Evolutionary conservation across 1,284 basidiomycete species (phyloP), one percentile per base, ranked within the genome.

Genomic region (Chiua sp.): DNA sequence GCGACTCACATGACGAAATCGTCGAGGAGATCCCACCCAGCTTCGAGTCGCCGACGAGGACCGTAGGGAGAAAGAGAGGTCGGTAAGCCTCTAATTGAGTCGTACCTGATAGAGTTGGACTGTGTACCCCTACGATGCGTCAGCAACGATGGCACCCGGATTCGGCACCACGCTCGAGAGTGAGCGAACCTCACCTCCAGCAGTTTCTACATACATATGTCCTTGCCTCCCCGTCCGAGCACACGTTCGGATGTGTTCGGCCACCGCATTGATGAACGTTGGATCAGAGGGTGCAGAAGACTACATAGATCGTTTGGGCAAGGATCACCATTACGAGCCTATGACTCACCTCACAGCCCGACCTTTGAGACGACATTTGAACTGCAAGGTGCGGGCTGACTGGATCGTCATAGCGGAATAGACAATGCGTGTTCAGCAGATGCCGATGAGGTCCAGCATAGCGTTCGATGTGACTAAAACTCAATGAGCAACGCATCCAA

Each of bases 1-100:
- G 26, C 5, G 26, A 26, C 26, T 26, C 26, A 5, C 5, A 26
- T 3, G 26, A 88, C 1, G 95, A 88, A 59, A 98, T 89, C 0
- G 97, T 98, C 1, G 96, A 92, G 20, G 94, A 97, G 63, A 98
- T 99, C 1, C 97, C 97, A 20, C 97, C 97, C 3, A 99, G 88
- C 59, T 88, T 88, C 0, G 92, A 87, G 56, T 97, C 94, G 0
- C 94, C 96, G 46, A 99, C 80, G 5, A 99, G 84, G 59, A 98
- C 79, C 0, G 91, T 92, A 0, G 97, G 97, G 3, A 98, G n/a
- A 61, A 93, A 93, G 30, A 26, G 84, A 2, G 93, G 88, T 3
- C 96, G 85, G 68, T 94, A 96, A 35, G 86, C 85, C 56, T 96
- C 93, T 18, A 87, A 83, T 75, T 98, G 97, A 4, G 93, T 94